These are phyloP conservation scores for Leishmania aethiopica DNA, from an alignment of 208 protist genomes.

Conservation along the genomic window DNA sequence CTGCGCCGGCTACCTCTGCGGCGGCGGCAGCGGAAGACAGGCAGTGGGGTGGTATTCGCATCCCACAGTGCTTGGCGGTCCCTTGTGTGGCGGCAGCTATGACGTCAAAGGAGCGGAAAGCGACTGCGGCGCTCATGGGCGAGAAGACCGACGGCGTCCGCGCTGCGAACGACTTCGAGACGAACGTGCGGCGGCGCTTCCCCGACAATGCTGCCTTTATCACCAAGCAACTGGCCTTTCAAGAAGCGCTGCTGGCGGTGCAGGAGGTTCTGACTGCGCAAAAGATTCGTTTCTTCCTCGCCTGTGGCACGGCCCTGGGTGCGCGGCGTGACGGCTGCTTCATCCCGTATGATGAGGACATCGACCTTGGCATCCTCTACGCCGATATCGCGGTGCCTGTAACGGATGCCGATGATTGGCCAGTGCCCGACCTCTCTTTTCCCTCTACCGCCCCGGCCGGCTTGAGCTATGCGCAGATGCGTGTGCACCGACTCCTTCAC, in stretches of 20 bases:
- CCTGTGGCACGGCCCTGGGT: constrained; percentile 83
- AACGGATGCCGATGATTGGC: background rate
- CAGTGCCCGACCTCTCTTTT: background rate
- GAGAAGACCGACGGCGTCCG: background rate
- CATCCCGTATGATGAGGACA: constrained; percentile 86
- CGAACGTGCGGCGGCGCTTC: constrained; percentile 13
- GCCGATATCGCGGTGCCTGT: constrained; percentile 26
- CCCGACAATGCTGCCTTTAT: background rate
- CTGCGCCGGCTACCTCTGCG: background rate
- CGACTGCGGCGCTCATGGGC: background rate
- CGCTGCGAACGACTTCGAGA: constrained; percentile 17
- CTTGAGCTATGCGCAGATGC: constrained; percentile 14
- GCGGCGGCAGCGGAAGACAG: background rate
- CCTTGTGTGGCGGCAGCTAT: background rate
- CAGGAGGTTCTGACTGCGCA: constrained; percentile 26
- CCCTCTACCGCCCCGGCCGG: background rate
- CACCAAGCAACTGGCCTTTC: constrained; percentile 65
- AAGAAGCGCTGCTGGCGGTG: constrained; percentile 65
- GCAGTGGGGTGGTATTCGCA: constrained; percentile 1
- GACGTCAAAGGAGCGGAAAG: background rate
- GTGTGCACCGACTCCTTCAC: constrained; percentile 37
- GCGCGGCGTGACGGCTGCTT: constrained; percentile 83
- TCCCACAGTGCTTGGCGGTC: constrained; percentile 6
- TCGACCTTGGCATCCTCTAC: constrained; percentile 85
- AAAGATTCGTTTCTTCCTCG: constrained; percentile 72